Percentiles rank a stretch among this genome's conserved stretches.
Conservation (phyloP, 305 asterid genomes). For the Fraxinus floribunda region DNA sequence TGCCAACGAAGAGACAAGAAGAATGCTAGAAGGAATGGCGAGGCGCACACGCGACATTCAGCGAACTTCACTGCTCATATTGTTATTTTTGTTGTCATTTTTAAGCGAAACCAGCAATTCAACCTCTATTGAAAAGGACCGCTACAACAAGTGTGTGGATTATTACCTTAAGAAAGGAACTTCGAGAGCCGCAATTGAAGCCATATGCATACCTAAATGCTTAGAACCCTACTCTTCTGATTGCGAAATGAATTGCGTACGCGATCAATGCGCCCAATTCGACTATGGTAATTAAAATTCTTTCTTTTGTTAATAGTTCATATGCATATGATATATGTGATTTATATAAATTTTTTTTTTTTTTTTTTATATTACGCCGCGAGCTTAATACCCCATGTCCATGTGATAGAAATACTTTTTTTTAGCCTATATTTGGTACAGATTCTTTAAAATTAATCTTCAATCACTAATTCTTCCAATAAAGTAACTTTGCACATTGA, state of each 20-base stretch:
- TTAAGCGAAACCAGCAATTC: neutral
- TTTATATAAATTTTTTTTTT: too few species aligned
- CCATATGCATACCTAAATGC: neutral
- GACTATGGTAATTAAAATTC: neutral
- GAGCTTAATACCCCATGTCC: neutral
- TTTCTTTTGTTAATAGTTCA: neutral
- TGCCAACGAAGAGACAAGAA: neutral
- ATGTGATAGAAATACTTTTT: neutral
- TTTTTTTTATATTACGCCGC: neutral
- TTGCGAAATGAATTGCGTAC: neutral
- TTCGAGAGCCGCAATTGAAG: neutral
- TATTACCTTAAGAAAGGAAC: neutral
- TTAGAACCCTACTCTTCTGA: neutral
- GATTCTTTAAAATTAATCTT: too few species aligned
- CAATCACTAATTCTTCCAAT: neutral
- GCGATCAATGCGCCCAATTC: neutral
- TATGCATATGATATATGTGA: neutral
- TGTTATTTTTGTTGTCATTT: neutral
- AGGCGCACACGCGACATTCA: neutral
- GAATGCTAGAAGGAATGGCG: neutral
- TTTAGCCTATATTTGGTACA: too few species aligned
- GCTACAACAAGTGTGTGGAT: neutral
- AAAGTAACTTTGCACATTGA: too few species aligned
- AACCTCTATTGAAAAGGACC: neutral
- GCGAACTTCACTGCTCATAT: neutral